Base-by-base conservation (phyloP, 805 yeast species). In the Maudiozyma saulgeensis region DNA sequence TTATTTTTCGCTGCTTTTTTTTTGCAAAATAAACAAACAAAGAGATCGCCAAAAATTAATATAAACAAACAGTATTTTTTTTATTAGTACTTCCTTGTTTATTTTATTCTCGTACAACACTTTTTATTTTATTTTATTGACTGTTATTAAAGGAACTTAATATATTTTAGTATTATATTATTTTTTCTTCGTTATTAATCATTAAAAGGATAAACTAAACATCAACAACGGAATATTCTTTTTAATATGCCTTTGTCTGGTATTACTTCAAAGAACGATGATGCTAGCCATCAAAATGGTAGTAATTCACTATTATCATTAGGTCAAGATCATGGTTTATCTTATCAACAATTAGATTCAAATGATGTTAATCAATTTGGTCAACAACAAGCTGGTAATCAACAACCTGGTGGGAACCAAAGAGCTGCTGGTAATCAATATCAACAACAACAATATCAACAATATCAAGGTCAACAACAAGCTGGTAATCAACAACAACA, bases 341-440 rank as follows among this genome's bases (percentile, higher is more conserved):
- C 59, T 40, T 61, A 57, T 35, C 64, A 59, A 37, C 60, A 55
- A 40, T 42, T 55, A 13, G 60, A 60, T 15, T 53, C 53, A 34
- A 34, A 56, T 41, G 56, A 56, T 39, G 19, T 47, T 43, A 44
- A 45, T 39, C 56, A 51, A 45, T 31, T 46, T n/a, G 46, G 49
- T 23, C 49, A 49, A 25, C 45, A 53, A 47, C 21, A 6, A n/a
- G 15, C 55, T 49, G 13, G 43, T 49, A 11, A 56, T 51, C 41
- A 35, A 21, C 39, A 40, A 23, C 25, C 39, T 23, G 15, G 23
- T 32, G 31, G 23, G 6, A 53, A 45, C 34, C 51, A 48, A 15
- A 52, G 45, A 32, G 19, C 42, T 23, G 38, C 18, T 28, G 21
- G 11, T 18, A n/a, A 37, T 8, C 40, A 37, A 18, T 15, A 37